phyloP scores from a whole-genome alignment of 768 basidiomycete genomes.

The Trichaptum fuscoviolaceum region DNA sequence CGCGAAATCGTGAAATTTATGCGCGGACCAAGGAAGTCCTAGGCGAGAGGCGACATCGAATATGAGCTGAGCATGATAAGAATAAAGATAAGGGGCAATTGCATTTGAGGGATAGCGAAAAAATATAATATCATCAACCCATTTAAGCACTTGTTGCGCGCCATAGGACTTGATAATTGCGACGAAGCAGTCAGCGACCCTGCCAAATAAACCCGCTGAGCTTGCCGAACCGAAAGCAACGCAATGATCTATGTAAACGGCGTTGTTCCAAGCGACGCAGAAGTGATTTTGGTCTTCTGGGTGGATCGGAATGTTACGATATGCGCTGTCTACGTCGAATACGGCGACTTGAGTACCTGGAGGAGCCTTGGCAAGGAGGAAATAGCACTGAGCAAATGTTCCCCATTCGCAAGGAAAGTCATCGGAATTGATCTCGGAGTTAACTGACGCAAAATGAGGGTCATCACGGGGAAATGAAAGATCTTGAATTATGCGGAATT shows the following conservation, averaged over 20 bases:
- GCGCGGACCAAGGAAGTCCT: not conserved
- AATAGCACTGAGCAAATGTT: conserved; percentile 30
- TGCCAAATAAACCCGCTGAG: conserved; percentile 26
- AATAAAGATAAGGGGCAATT: not conserved
- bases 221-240: conserved; percentile 21
- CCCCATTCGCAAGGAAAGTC: conserved; percentile 43
- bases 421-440: no score
- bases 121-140: no score
- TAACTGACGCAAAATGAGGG: conserved; percentile 19
- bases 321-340: no score
- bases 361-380: conserved; percentile 29
- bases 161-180: conserved; percentile 15
- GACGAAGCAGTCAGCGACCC: conserved; percentile 26
- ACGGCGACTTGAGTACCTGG: no score
- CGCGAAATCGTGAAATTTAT: conserved; percentile 11
- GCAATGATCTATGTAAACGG: conserved; percentile 12
- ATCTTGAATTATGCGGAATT: conserved; percentile 22
- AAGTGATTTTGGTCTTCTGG: no score
- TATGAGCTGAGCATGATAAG: not conserved
- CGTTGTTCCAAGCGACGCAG: not conserved
- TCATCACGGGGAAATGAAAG: conserved; percentile 18
- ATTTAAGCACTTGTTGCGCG: no score
- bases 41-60: not conserved
- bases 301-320: no score
- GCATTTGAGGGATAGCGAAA: conserved; percentile 17